Percentiles rank a stretch among this genome's conserved stretches.
Evolutionary conservation across 805 yeast genomes (phyloP).

Genomic region (Hanseniaspora vineae): DNA sequence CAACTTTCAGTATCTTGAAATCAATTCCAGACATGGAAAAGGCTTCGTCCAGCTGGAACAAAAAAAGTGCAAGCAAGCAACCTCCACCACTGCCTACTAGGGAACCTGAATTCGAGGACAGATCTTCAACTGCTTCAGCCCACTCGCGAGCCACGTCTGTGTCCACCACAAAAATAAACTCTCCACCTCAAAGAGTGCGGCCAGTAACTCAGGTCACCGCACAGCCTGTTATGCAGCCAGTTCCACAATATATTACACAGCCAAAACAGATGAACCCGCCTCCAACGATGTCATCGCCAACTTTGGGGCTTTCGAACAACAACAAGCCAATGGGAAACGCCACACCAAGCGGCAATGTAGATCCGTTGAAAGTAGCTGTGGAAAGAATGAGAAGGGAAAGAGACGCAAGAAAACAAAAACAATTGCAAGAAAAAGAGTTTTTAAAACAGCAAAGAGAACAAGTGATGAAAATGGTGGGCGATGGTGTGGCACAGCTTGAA

Average conservation of each 20-base stretch:
- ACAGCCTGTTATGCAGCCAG: background rate
- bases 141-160: background rate
- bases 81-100: too few relatives aligned
- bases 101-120: background rate
- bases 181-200: background rate
- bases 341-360: background rate
- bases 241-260: background rate
- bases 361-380: background rate
- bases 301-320: too few relatives aligned
- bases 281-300: background rate
- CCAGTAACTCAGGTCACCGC: background rate
- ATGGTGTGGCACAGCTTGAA: too few relatives aligned
- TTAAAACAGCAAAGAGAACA: background rate
- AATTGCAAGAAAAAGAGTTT: background rate
- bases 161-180: background rate
- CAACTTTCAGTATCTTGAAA: background rate
- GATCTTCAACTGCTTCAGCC: background rate
- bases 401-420: background rate
- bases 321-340: background rate
- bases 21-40: background rate
- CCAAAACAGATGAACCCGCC: background rate
- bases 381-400: slow-evolving; percentile 1
- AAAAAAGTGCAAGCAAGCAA: background rate
- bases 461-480: background rate
- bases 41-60: background rate